Evolutionary conservation across 192 early-diverging fungal genomes (phyloP), one percentile per base, ranked within the genome.

Genomic region (Chytriomyces sp.): DNA sequence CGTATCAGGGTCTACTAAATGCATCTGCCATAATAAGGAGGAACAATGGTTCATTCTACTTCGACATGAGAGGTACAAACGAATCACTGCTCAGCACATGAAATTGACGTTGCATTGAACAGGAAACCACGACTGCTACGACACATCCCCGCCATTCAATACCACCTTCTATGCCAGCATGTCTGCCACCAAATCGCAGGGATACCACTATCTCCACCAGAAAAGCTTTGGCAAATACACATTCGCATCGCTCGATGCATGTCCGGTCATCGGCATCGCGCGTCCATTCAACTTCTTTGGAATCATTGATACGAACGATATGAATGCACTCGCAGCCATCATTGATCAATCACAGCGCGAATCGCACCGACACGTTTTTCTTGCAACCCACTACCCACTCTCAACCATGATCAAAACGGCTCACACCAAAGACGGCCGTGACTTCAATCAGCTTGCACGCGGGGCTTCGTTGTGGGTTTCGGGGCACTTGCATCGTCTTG

Each of bases 211-310:
- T 45, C 6, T 65, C 20, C 70, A 76, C n/a, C 70, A 80, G 6
- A 90, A 90, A 57, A 79, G 81, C 2, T 93, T 92, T 77, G 94
- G 94, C 13, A 80, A 80, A n/a, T 97, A 96, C 78, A 83, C 87
- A 49, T 96, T 97, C 85, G 86, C 95, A 64, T 93, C 91, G 1
- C 86, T 92, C 23, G 94, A 97, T 75, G 45, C 53, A 50, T 75
- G 62, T 69, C 81, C 59, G 61, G 13, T n/a, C 20, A 57, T 57
- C 23, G 93, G 94, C 35, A 87, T 91, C 64, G 84, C 89, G 20
- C 80, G 93, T 35, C 96, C 96, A 18, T 85, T 95, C 77, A 97
- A 97, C 71, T 97, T 97, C 77, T 97, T 96, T 75, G 94, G 96
- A 6, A 91, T 92, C 75, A 80, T 95, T 67, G 92, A 92, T 57